Conservation (phyloP, 768 basidiomycete species). For the Cystofilobasidium bisporidii region DNA sequence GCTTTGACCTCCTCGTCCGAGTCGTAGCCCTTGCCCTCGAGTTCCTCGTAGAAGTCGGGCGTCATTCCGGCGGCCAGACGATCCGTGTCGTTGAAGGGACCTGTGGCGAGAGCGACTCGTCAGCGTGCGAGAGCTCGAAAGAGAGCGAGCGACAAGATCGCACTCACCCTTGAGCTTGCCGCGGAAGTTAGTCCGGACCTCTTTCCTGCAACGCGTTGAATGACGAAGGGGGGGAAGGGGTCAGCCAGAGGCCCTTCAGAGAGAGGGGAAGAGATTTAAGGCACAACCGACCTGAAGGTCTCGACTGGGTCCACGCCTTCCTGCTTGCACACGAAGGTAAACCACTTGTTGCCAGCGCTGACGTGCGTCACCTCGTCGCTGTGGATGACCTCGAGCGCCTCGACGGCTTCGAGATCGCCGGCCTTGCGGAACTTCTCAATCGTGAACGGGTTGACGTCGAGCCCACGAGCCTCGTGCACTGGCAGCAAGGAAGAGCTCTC, state of each 20-base stretch:
- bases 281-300: conserved; percentile 44
- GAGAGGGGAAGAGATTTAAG: background rate
- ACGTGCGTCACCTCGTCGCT: conserved; percentile 57
- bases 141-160: background rate
- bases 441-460: conserved; percentile 73
- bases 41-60: conserved; percentile 59
- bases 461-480: conserved; percentile 47
- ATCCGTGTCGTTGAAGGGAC: conserved; percentile 71
- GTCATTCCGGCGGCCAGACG: conserved; percentile 61
- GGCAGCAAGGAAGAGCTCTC: no score
- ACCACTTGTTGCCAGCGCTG: conserved; percentile 48
- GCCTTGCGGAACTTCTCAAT: conserved; percentile 62
- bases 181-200: conserved; percentile 50
- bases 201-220: background rate
- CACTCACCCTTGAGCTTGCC: conserved; percentile 44
- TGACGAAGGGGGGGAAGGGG: background rate
- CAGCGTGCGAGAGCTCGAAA: background rate
- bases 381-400: conserved; percentile 64
- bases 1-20: background rate
- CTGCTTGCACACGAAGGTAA: conserved; percentile 61
- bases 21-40: conserved; percentile 49
- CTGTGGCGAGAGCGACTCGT: conserved; percentile 47
- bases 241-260: background rate
- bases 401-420: conserved; percentile 52
- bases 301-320: conserved; percentile 52